These are phyloP conservation scores for Usnea hakonensis DNA, from an alignment of 495 filamentous ascomycete species.

Conservation along the genomic window DNA sequence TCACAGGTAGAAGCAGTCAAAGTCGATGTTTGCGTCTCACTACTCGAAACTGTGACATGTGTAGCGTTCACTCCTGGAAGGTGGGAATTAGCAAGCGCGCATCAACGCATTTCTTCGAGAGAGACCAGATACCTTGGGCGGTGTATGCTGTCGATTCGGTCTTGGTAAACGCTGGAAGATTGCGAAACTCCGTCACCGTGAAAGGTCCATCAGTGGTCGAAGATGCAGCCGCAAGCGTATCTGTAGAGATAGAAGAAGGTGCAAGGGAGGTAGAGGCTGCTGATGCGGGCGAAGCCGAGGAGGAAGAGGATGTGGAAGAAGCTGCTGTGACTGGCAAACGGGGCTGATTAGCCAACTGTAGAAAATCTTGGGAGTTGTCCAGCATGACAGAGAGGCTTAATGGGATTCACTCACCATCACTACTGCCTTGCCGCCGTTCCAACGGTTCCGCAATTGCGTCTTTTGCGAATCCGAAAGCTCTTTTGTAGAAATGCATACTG, in stretches of 20 bases:
- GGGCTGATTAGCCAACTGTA: not conserved
- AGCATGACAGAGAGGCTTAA: not conserved
- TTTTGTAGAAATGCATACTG: constrained; percentile 1
- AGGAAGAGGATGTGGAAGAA: not conserved
- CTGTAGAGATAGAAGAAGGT: not conserved
- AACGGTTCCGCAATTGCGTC: not conserved
- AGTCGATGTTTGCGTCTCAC: constrained; percentile 11
- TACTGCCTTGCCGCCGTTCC: constrained; percentile 7
- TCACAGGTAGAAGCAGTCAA: constrained; percentile 14
- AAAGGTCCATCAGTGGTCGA: constrained; percentile 2
- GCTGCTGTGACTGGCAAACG: not conserved
- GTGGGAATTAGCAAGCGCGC: not conserved
- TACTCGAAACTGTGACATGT: constrained; percentile 12
- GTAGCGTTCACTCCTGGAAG: not conserved
- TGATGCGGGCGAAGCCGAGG: constrained; percentile 3
- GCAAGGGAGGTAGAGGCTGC: constrained; percentile 4
- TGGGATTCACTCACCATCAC: not conserved
- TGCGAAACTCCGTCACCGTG: constrained; percentile 6
- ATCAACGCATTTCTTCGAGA: not conserved
- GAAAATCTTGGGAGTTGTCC: not conserved
- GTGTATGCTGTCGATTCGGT: constrained; percentile 16
- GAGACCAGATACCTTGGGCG: constrained; percentile 5
- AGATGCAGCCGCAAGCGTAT: constrained; percentile 1
- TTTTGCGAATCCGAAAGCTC: constrained; percentile 3
- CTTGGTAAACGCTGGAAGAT: constrained; percentile 16